Evolutionary conservation across 164 flowering plant genomes (phyloP).

Genomic region (Stephania cephalantha): DNA sequence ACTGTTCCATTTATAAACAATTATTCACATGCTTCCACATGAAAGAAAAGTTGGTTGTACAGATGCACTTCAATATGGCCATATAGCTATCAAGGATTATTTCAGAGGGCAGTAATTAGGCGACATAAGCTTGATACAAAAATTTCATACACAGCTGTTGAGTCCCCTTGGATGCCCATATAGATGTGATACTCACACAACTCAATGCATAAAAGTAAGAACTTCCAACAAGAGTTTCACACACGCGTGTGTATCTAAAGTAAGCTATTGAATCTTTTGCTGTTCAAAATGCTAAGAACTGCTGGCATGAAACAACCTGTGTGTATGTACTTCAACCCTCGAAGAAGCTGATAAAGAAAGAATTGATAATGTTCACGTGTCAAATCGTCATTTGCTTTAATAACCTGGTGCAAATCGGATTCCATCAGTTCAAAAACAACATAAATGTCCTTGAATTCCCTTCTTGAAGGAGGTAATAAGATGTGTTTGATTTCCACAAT

Average conservation of each 20-base stretch:
- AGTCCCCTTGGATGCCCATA: too few relatives aligned
- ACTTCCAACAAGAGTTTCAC: too few relatives aligned
- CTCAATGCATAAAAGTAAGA: too few relatives aligned
- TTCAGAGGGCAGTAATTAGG: neutral
- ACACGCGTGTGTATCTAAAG: too few relatives aligned
- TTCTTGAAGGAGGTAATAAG: constrained; percentile 88
- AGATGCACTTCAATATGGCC: neutral
- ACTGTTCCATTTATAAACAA: neutral
- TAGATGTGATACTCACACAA: too few relatives aligned
- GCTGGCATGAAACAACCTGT: constrained; percentile 44
- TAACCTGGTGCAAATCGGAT: constrained; percentile 94
- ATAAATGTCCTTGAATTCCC: constrained; percentile 94
- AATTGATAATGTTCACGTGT: constrained; percentile 96
- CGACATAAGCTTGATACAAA: too few relatives aligned
- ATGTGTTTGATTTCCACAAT: constrained; percentile 97
- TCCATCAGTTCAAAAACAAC: constrained; percentile 99
- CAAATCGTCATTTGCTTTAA: constrained; percentile 95
- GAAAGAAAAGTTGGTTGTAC: neutral
- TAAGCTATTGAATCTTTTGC: too few relatives aligned
- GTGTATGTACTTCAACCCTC: constrained; percentile 88
- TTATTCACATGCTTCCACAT: neutral
- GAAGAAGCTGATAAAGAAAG: constrained; percentile 94
- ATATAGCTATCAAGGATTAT: neutral
- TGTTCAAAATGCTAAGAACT: neutral
- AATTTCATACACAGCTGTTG: too few relatives aligned